These are phyloP conservation scores for Xylariaceae sp. DNA, from an alignment of 2,329 filamentous ascomycete genomes.

Conservation along the genomic window DNA sequence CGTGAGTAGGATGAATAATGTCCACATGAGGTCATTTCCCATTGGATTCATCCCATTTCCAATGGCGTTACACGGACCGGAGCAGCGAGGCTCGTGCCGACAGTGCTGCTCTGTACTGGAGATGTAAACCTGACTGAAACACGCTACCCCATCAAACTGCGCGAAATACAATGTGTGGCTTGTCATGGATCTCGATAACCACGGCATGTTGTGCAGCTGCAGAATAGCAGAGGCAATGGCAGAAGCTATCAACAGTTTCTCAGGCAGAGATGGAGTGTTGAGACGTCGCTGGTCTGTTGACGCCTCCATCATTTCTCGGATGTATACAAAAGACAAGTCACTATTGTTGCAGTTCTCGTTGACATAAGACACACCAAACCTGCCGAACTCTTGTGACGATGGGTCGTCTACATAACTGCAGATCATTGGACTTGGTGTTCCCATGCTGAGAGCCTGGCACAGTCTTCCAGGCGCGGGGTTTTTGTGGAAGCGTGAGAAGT, in stretches of 20 bases:
- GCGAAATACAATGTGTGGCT: background rate
- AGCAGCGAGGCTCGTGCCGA: background rate
- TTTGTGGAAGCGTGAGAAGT: background rate
- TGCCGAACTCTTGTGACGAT: background rate
- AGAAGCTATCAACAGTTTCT: conserved; percentile 2
- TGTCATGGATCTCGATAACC: conserved; percentile 3
- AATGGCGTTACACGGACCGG: background rate
- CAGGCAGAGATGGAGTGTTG: conserved; percentile 1
- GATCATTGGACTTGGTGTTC: background rate
- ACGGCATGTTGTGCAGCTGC: conserved; percentile 3
- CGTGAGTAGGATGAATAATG: conserved; percentile 7
- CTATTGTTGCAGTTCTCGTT: background rate
- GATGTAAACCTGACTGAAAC: conserved; percentile 3
- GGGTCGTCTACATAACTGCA: conserved; percentile 3
- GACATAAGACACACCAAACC: conserved; percentile 1
- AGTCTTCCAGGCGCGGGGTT: background rate
- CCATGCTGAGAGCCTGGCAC: conserved; percentile 3
- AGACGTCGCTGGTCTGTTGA: background rate
- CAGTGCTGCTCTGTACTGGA: background rate
- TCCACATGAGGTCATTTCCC: conserved; percentile 5
- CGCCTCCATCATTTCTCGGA: background rate
- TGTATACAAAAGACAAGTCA: background rate
- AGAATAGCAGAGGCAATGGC: conserved; percentile 5
- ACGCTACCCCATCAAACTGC: background rate
- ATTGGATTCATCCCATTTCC: background rate